Conservation (phyloP, 768 basidiomycete genomes). For the Baorangia bicolor region DNA sequence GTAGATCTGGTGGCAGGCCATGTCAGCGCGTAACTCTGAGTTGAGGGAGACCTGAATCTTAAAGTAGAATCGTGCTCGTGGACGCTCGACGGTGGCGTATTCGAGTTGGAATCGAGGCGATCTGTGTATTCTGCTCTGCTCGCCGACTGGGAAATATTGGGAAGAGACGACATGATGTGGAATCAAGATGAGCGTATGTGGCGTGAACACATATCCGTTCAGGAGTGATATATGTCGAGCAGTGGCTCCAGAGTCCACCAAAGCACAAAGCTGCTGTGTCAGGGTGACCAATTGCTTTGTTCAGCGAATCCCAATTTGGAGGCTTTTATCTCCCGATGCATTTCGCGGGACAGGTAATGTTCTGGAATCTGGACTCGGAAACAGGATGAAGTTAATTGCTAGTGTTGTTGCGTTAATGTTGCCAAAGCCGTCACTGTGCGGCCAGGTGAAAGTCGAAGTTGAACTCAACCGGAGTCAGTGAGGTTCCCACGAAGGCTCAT, state of each 20-base stretch:
- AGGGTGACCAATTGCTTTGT: constrained; percentile 13
- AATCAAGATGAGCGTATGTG: constrained; percentile 2
- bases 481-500: not conserved
- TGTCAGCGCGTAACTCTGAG: not conserved
- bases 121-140: not conserved
- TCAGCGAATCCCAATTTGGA: not conserved
- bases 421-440: not conserved
- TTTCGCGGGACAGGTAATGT: no score
- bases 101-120: not conserved
- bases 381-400: not conserved
- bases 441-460: not conserved
- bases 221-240: not conserved
- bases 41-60: not conserved
- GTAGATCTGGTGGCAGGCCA: not conserved
- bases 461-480: not conserved
- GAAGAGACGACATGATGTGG: constrained; percentile 7
- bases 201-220: not conserved
- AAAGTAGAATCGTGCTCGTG: not conserved
- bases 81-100: not conserved
- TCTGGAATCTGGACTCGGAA: no score
- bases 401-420: not conserved
- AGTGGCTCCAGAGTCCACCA: constrained; percentile 14
- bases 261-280: constrained; percentile 18
- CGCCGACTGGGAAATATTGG: not conserved
- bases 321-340: not conserved